Conservation (phyloP, 164 flowering plant species). For the Vitis labrusca region DNA sequence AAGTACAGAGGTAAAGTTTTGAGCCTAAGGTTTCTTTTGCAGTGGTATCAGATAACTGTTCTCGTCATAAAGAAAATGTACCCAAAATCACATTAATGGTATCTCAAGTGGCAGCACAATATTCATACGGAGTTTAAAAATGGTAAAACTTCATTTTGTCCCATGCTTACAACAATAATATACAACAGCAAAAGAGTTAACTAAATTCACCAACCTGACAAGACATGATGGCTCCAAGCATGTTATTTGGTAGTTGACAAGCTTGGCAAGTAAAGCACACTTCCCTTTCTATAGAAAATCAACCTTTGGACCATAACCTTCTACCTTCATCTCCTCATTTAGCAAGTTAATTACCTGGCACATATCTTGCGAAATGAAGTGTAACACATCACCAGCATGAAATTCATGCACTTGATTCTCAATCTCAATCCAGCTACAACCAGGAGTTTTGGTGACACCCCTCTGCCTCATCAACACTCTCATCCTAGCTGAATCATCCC, state of each 20-base stretch:
- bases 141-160: no score
- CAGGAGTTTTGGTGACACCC: constrained; percentile 65
- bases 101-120: background rate
- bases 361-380: constrained; percentile 14
- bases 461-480: constrained; percentile 58
- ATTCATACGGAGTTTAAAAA: background rate
- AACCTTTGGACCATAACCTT: constrained; percentile 32
- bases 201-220: constrained; percentile 1
- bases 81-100: no score
- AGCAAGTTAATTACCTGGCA: constrained; percentile 23
- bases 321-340: constrained; percentile 40
- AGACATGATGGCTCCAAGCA: background rate
- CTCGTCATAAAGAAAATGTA: no score
- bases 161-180: no score
- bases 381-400: constrained; percentile 43
- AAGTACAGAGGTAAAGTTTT: no score
- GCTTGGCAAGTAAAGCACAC: background rate
- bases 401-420: constrained; percentile 39
- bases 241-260: background rate
- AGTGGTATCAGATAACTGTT: no score
- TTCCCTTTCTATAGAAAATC: constrained; percentile 2
- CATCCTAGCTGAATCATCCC: constrained; percentile 70
- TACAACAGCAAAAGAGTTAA: background rate
- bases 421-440: constrained; percentile 68
- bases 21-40: no score